Conservation (phyloP, 2,329 filamentous ascomycete species). For the Anthostomella pinea region DNA sequence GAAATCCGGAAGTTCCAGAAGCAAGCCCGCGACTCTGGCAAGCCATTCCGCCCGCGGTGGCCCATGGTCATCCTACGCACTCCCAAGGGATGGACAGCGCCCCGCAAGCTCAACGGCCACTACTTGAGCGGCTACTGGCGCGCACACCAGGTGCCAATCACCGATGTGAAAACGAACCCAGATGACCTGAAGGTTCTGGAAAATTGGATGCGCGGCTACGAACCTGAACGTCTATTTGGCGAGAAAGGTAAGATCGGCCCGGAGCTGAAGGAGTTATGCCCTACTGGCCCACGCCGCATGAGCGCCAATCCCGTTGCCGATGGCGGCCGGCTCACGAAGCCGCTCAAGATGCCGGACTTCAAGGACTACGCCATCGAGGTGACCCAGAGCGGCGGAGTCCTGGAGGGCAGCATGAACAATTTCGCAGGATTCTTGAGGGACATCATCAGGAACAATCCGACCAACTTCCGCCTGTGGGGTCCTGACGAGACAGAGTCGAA, state of each 20-base stretch:
- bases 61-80: conserved; percentile 76
- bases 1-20: conserved; percentile 70
- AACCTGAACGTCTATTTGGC: conserved; percentile 69
- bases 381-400: conserved; percentile 55
- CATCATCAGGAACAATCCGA: conserved; percentile 61
- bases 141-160: conserved; percentile 73
- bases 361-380: conserved; percentile 63
- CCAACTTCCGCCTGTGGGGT: conserved; percentile 72
- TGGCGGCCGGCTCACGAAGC: conserved; percentile 64
- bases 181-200: conserved; percentile 67
- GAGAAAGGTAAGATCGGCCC: conserved; percentile 59
- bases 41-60: conserved; percentile 69
- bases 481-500: conserved; percentile 82
- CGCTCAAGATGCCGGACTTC: conserved; percentile 69
- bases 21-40: conserved; percentile 66
- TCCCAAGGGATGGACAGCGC: conserved; percentile 78
- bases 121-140: conserved; percentile 76
- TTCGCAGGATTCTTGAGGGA: conserved; percentile 67
- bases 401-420: conserved; percentile 64
- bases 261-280: conserved; percentile 63
- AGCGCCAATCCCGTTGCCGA: conserved; percentile 75
- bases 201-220: conserved; percentile 74
- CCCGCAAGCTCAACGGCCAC: conserved; percentile 67
- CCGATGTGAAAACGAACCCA: conserved; percentile 64
- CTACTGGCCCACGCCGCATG: conserved; percentile 66